Evolutionary conservation across 306 rosid genomes (phyloP), one percentile per base, ranked within the genome.

Genomic region (Canavalia gladiata): DNA sequence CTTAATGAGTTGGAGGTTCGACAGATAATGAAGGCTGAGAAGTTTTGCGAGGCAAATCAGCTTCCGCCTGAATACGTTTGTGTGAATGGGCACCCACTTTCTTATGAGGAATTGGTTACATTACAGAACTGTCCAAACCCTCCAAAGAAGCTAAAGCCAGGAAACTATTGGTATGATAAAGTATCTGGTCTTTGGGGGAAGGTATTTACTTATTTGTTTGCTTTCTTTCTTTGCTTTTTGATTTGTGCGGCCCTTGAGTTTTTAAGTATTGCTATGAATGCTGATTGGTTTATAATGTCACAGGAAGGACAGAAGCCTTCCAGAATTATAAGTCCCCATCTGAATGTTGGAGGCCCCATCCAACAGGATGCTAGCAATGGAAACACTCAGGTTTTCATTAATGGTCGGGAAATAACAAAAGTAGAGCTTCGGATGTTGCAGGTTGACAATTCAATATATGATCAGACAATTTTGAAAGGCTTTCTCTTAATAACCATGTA

Each of bases 181-280:
- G 99, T 93, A 37, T 96, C 99, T 87, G 99, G 99, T 86, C 94
- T 96, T 77, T 96, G 99, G 99, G 99, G 99, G 84, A 93, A 96
- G 99, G 99, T 96, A 84, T n/a, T 62, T 43, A 35, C 47, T 58
- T 46, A 39, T 75, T 60, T 3, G 0, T 72, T 28, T 63, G 5
- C 50, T 35, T 43, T 62, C 25, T 41, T 60, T 54, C 72, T 49
- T 74, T 63, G 6, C 52, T 75, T 72, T 78, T 28, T 65, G 30
- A 69, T 73, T 67, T 72, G 7, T 57, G 4, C 37, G 54, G 35
- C 57, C 12, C 52, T 84, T 49, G 50, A 55, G 7, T 31, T 82
- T 65, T 60, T 18, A 2, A 3, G 71, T 76, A 66, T 51, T 8
- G 11, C 4, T 56, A 1, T 2, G 84, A 76, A 71, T 67, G 66